Base-by-base conservation (phyloP, 176 grass and related monocot species). In the Metroxylon sagu region DNA sequence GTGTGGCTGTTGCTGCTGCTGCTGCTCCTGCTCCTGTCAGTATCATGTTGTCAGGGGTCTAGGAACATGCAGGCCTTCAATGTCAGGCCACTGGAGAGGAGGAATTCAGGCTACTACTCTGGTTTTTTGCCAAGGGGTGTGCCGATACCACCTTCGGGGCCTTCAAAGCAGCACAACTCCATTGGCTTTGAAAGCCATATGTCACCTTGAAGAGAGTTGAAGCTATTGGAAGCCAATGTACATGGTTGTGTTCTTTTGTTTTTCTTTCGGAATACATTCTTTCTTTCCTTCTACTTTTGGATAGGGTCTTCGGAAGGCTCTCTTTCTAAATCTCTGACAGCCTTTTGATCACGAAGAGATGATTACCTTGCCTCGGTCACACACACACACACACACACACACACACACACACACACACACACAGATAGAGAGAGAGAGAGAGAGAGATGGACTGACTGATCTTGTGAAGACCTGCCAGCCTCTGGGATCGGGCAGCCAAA, bases 131-230 rank as follows among this genome's bases (percentile, higher is more conserved):
- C 91, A 21, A 82, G 80, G 52, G 43, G 26, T 26, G 51, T 53
- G 35, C 43, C 80, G 1, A 6, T 82, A 50, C 86, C 83, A 53
- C 86, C 83, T 14, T 90, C 91, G 0, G 83, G 80, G 0, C 80
- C 91, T 16, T 96, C 91, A 6, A 68, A 75, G 83, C 71, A 77
- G 73, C 91, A 96, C 81, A 87, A 96, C 69, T 82, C 91, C 72
- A 72, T 96, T 60, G 86, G 80, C 69, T 60, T 85, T 26, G 73
- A 82, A 57, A 78, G 67, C 60, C 77, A 80, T 18, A 53, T 31
- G 52, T 66, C 54, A 21, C 80, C 80, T 16, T 80, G 69, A 88
- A 70, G 48, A 56, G 35, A 49, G 59, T 16, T 14, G 52, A 63
- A 53, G 53, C 26, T 52, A 53, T 43, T 10, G 8, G 35, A 43